Base-by-base conservation (phyloP, 148 eudicot species). In the Rhododendron mucronatum region DNA sequence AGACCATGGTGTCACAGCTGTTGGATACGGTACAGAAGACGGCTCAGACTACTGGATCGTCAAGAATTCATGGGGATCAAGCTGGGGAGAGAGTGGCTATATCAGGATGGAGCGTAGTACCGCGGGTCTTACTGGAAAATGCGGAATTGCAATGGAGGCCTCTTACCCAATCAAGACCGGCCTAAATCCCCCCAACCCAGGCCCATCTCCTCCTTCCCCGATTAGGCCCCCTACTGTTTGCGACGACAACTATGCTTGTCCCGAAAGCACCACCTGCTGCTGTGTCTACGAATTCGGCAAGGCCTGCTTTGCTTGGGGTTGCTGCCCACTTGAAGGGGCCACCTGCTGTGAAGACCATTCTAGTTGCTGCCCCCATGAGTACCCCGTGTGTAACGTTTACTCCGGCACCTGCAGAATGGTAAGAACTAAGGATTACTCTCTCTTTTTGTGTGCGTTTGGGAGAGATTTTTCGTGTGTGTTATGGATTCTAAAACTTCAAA, bases 181-280 rank as follows among this genome's bases (percentile, higher is more conserved):
- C 3, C 45, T 10, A n/a, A 95, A 95, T 77, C 98, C 98, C n/a
- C 98, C 98, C 0, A 95, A 95, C 86, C 98, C 98, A 1, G 97
- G 97, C 47, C 98, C 98, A 3, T 89, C 98, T n/a, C 98, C 98
- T n/a, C 98, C 98, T 0, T 87, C 97, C 44, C 98, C 98, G 0
- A 80, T 87, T 1, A 50, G 45, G 74, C 95, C 97, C 21, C 93
- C 93, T 0, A 84, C 89, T 0, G 94, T 89, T 14, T 95, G 98
- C 84, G 97, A 95, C 53, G 87, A 88, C 26, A 92, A 92, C 86
- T 92, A 90, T 74, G 76, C 88, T 11, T 95, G 98, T 84, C 88
- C 92, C 0, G 88, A 85, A 45, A 87, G 93, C 74, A 91, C 90
- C 85, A 95, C 98, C 9, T 95, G 98, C 89, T 95, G 98, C 85